Base-by-base conservation (phyloP, 129 eudicot genomes). In the Sambucus nigra region DNA sequence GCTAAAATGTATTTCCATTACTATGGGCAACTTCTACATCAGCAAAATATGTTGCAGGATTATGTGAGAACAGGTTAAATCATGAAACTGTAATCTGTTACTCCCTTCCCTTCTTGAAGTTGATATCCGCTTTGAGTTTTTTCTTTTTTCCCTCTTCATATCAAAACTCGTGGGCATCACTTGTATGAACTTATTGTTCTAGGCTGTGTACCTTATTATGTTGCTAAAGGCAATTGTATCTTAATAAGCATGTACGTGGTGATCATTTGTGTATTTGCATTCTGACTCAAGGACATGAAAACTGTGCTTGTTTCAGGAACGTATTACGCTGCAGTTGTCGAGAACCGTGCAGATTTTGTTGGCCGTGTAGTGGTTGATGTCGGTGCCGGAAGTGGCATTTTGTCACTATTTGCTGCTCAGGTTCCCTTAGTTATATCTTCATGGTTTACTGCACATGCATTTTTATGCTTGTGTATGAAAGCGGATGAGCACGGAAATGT, bases 1-100 rank as follows among this genome's bases (percentile, higher is more conserved):
- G 94, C 99, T 33, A 86, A 86, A 69, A 92, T 86, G 96, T 92
- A 92, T 68, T 92, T 92, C 55, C 99, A 86, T 68, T 86, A 92
- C 73, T 92, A 92, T 17, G 94, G 96, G 26, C 99, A 86, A 58
- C 70, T 92, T 56, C 76, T 91, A 25, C 95, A 86, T 75, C 99
- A 92, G 77, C 99, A 92, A 73, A 92, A 92, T 70, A 92, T 92
- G 99, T 25, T 92, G 77, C 96, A 92, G 79, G 99, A 92, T 68
- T 92, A 86, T 57, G 95, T 92, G 82, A 86, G 99, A 65, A 92
- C 96, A 82, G 95, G 99, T 91, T 61, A 70, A 45, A n/a, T 69
- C 25, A 26, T 63, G 33, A 20, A 26, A 12, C 58, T 60, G 45
- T 38, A 41, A 47, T 16, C 27, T 44, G 25, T 22, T 35, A 18